Conservation (phyloP, 2,329 filamentous ascomycete species). For the Ambrosiella cleistominuta region DNA sequence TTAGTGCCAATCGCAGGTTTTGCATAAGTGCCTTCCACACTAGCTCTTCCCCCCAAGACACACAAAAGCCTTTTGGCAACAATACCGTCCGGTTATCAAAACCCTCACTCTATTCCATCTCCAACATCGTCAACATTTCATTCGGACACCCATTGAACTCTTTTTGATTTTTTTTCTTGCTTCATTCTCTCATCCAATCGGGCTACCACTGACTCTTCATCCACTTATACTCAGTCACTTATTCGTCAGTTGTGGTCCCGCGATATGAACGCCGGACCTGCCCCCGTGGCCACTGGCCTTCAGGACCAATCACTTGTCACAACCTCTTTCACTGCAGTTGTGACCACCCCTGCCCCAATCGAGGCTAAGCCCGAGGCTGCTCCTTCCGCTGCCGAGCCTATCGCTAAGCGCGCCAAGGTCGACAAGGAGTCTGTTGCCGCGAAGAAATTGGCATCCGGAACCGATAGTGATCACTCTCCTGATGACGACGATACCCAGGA, state of each 20-base stretch:
- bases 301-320: not conserved
- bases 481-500: slow-evolving; percentile 12
- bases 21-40: not conserved
- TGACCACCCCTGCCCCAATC: not conserved
- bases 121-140: not conserved
- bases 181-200: not conserved
- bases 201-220: not conserved
- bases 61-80: not conserved
- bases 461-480: slow-evolving; percentile 5
- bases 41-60: no score
- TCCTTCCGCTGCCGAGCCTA: not conserved
- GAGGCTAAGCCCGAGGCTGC: not conserved
- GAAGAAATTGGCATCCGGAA: not conserved
- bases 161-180: not conserved
- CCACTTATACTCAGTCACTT: not conserved
- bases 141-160: not conserved
- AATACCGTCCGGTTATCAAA: not conserved
- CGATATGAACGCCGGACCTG: not conserved
- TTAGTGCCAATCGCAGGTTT: not conserved
- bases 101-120: not conserved
- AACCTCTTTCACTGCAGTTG: not conserved
- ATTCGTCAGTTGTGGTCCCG: not conserved
- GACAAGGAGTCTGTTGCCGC: not conserved
- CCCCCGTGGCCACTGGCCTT: not conserved
- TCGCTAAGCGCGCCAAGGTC: not conserved